Conservation (phyloP, 75 land plant species). For the Sequoiadendron giganteum region DNA sequence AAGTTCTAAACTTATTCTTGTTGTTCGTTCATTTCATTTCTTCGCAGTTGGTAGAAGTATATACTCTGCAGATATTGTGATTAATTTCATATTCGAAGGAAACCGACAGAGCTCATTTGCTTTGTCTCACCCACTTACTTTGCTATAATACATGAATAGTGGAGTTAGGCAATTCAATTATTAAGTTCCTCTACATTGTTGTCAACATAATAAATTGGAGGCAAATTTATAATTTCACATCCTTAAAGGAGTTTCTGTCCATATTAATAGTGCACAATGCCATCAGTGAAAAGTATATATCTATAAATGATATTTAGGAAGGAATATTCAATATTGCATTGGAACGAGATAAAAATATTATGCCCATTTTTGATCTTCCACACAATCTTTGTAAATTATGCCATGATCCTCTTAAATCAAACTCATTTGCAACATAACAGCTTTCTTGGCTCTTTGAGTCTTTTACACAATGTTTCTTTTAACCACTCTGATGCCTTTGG, state of each 20-base stretch:
- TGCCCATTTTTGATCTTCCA: neutral
- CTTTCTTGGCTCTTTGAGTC: neutral
- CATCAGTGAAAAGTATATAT: neutral
- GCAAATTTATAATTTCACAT: neutral
- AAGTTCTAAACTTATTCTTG: neutral
- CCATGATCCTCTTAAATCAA: neutral
- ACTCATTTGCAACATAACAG: neutral
- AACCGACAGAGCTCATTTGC: too few relatives aligned
- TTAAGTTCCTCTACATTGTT: neutral
- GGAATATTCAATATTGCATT: neutral
- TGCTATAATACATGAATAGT: neutral
- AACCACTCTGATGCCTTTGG: neutral
- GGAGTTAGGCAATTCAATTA: neutral
- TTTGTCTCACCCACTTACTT: neutral
- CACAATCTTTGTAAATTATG: neutral
- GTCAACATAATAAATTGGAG: neutral
- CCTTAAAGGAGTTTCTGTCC: neutral
- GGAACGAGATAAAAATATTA: neutral
- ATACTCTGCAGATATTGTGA: neutral
- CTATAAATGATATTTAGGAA: neutral
- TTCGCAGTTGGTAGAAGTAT: neutral
- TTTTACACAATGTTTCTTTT: neutral
- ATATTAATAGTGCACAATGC: neutral
- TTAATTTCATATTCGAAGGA: too few relatives aligned
- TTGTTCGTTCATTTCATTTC: neutral